phyloP scores from a whole-genome alignment of 495 filamentous ascomycete genomes.

The Xylaria grammica region DNA sequence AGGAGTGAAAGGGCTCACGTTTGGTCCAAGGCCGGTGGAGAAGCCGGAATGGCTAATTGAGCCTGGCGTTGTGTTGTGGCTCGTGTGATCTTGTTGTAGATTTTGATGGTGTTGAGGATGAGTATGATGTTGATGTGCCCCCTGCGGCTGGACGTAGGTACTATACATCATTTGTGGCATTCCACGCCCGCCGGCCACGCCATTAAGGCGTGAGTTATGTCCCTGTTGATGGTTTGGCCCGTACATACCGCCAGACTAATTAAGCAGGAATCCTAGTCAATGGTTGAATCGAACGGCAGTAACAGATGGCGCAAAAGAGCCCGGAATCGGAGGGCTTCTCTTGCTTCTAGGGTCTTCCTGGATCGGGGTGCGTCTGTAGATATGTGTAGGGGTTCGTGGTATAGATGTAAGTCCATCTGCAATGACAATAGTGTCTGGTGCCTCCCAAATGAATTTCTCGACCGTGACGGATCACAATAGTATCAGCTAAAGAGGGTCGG shows the following conservation, averaged over 20 bases:
- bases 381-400: slow-evolving; percentile 8
- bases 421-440: slow-evolving; percentile 26
- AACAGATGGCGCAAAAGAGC: slow-evolving; percentile 26
- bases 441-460: neutral
- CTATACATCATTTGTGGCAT: slow-evolving; percentile 70
- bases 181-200: slow-evolving; percentile 50
- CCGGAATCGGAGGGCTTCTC: slow-evolving; percentile 44
- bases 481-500: neutral
- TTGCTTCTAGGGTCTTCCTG: slow-evolving; percentile 49
- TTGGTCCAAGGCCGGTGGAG: slow-evolving; percentile 74
- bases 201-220: slow-evolving; percentile 75
- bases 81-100: slow-evolving; percentile 73
- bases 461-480: neutral
- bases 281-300: slow-evolving; percentile 67
- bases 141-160: slow-evolving; percentile 66
- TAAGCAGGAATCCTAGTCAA: slow-evolving; percentile 70
- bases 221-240: slow-evolving; percentile 77
- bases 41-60: slow-evolving; percentile 80
- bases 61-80: slow-evolving; percentile 59
- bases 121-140: slow-evolving; percentile 70
- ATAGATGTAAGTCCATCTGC: slow-evolving; percentile 78
- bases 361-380: slow-evolving; percentile 16
- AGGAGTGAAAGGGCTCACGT: slow-evolving; percentile 75
- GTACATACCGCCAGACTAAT: slow-evolving; percentile 70
- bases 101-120: slow-evolving; percentile 70